phyloP scores from a whole-genome alignment of 2,329 filamentous ascomycete genomes.

The Apiospora rasikravindrae region DNA sequence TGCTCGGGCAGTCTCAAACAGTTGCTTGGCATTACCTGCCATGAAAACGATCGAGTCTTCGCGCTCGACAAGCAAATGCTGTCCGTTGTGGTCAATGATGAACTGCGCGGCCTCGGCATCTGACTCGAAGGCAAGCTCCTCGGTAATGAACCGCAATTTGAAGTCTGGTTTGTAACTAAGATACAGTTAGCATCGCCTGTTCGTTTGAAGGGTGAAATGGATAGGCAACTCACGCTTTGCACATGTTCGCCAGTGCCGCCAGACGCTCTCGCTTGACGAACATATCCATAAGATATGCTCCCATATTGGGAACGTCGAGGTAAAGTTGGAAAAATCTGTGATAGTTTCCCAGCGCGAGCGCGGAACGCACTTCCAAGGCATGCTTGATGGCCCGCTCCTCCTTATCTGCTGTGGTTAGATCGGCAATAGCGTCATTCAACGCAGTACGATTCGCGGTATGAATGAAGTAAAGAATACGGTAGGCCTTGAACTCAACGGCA shows the following conservation, averaged over 20 bases:
- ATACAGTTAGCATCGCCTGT: conserved; percentile 49
- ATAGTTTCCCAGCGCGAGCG: conserved; percentile 92
- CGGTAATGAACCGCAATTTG: conserved; percentile 87
- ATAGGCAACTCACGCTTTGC: conserved; percentile 82
- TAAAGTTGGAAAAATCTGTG: conserved; percentile 98
- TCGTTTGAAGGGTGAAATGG: neutral
- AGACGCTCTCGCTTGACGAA: conserved; percentile 94
- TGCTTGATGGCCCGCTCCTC: conserved; percentile 83
- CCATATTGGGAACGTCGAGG: conserved; percentile 93
- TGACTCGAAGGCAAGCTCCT: conserved; percentile 94
- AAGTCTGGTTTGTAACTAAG: conserved; percentile 89
- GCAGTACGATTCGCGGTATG: conserved; percentile 98
- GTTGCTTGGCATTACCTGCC: conserved; percentile 71
- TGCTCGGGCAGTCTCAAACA: conserved; percentile 76
- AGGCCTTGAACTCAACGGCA: conserved; percentile 95
- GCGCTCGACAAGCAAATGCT: conserved; percentile 78
- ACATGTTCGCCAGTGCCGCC: conserved; percentile 87
- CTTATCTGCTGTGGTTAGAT: conserved; percentile 98
- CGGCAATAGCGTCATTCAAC: conserved; percentile 97
- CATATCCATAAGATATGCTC: conserved; percentile 98
- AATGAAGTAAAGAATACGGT: conserved; percentile 99
- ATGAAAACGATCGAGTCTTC: conserved; percentile 75
- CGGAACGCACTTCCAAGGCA: conserved; percentile 87
- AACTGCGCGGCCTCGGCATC: conserved; percentile 91
- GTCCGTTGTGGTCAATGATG: conserved; percentile 79